Base-by-base conservation (phyloP, 192 early-diverging fungal genomes). In the Phlyctochytrium planicorne region DNA sequence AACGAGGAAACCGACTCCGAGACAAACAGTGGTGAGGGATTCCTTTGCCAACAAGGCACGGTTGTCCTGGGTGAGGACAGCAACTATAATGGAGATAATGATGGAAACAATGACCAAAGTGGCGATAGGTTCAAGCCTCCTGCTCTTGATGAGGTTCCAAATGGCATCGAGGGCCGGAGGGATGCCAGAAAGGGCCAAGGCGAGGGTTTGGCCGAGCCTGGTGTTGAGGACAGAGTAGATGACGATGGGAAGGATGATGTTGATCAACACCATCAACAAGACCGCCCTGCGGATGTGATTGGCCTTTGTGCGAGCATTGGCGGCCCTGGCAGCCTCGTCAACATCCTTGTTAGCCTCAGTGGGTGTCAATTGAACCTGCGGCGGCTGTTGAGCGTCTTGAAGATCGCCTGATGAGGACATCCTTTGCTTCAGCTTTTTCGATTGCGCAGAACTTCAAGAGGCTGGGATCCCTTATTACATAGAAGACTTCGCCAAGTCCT, bases 111-210 rank as follows among this genome's bases (percentile, higher is more conserved):
- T 35, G 3, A 61, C 67, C 2, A 68, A 34, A 24, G 40, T 24
- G 2, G 59, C 32, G 6, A 68, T 60, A 16, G 34, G 61, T 31
- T 68, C 67, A 2, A 66, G 25, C 12, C 53, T 30, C 23, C 50
- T 36, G 3, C 34, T 52, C 10, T 35, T 53, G 33, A 66, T 59
- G 16, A 66, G 25, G 52, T 25, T 32, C 16, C 27, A 27, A 14
- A 66, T 52, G n/a, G 52, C 34, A n/a, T 66, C 64, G 30, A 66
- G 64, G 23, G 53, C 34, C 29, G 64, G 53, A 2, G 64, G 64
- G 17, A 66, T 59, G n/a, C 64, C 64, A 24, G 64, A 66, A 2
- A 66, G 25, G 33, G 56, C 56, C 2, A 66, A 52, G 27, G 64
- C 29, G 4, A 52, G 10, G 40, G 20, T 20, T 14, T 47, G 10